Percentiles rank a stretch among this genome's conserved stretches.
Conservation (phyloP, 805 yeast genomes). For the Hanseniaspora occidentalis region DNA sequence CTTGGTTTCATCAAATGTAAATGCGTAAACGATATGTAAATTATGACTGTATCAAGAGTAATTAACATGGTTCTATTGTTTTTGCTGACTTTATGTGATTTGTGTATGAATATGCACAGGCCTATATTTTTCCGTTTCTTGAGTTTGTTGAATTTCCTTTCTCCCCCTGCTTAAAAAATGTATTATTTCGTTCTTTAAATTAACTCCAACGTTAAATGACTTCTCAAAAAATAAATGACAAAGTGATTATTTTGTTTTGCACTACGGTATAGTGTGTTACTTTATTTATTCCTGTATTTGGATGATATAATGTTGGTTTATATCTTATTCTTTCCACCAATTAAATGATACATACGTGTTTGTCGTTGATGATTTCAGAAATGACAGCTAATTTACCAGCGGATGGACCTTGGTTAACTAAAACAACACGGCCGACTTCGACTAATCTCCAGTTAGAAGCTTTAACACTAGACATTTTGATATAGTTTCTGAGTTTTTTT, state of each 20-base stretch:
- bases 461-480: constrained; percentile 69
- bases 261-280: neutral
- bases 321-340: neutral
- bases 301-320: neutral
- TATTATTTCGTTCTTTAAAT: too few species aligned
- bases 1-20: too few species aligned
- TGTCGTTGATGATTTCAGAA: constrained; percentile 98
- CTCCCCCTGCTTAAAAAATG: too few species aligned
- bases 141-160: too few species aligned
- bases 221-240: too few species aligned
- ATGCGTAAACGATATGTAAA: too few species aligned
- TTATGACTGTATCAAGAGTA: too few species aligned
- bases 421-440: constrained; percentile 98
- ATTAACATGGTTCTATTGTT: too few species aligned
- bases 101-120: too few species aligned
- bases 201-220: too few species aligned
- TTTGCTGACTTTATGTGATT: too few species aligned
- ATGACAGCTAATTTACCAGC: constrained; percentile 86
- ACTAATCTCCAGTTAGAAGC: constrained; percentile 99
- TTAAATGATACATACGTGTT: constrained; percentile 81
- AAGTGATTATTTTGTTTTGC: constrained; percentile 2
- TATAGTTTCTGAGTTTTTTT: constrained; percentile 3
- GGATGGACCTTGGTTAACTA: constrained; percentile 63
- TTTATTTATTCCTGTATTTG: neutral
- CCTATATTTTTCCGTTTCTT: too few species aligned